phyloP scores from a whole-genome alignment of 306 rosid genomes.

The Carpinus fangiana region DNA sequence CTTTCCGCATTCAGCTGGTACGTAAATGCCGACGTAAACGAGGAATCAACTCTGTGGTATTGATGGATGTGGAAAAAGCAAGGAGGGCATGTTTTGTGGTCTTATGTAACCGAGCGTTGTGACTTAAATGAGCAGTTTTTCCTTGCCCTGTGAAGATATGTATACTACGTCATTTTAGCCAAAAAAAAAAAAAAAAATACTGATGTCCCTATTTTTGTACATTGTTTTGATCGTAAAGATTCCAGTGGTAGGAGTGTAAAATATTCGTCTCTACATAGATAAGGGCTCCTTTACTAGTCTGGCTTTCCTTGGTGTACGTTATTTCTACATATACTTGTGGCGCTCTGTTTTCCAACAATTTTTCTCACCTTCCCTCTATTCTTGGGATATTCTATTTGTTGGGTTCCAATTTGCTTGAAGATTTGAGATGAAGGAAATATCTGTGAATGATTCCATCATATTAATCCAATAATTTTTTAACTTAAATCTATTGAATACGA shows the following conservation, averaged over 20 bases:
- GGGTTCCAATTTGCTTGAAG: too few species aligned
- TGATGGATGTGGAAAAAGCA: conserved; percentile 44
- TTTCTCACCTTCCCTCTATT: not conserved
- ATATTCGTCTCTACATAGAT: conserved; percentile 36
- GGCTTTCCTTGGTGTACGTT: conserved; percentile 26
- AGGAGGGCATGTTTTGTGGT: conserved; percentile 42
- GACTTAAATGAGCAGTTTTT: conserved; percentile 49
- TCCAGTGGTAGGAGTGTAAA: conserved; percentile 32
- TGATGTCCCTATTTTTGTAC: conserved; percentile 36
- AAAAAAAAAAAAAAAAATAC: not conserved
- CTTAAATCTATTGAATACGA: not conserved
- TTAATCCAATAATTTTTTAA: not conserved
- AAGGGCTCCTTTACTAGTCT: conserved; percentile 23
- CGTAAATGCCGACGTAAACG: conserved; percentile 48
- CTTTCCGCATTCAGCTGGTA: conserved; percentile 54
- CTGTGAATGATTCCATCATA: too few species aligned
- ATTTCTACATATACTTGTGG: not conserved
- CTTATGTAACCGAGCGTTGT: conserved; percentile 43
- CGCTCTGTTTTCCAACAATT: not conserved
- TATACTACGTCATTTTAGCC: conserved; percentile 54
- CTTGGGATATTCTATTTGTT: too few species aligned
- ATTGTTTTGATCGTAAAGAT: conserved; percentile 39
- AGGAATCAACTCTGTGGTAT: conserved; percentile 36
- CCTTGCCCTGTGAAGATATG: conserved; percentile 49
- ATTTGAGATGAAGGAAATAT: too few species aligned